Conservation (phyloP, 2,329 filamentous ascomycete species). For the Aureobasidium pullulans region DNA sequence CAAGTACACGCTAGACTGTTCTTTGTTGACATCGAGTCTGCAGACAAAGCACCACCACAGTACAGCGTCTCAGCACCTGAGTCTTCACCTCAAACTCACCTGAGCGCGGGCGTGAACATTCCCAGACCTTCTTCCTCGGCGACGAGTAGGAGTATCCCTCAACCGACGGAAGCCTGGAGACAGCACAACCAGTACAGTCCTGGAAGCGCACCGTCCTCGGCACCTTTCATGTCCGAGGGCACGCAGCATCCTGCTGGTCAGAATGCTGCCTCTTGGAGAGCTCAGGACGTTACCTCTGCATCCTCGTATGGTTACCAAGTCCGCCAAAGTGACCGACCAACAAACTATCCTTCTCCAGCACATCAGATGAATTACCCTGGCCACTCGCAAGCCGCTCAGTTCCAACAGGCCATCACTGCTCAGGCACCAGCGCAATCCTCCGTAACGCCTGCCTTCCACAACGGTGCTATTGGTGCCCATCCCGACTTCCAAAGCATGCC, state of each 20-base stretch:
- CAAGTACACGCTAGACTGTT: no score
- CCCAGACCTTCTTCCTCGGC: slow-evolving; percentile 11
- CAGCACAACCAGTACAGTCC: slow-evolving; percentile 9
- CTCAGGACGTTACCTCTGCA: not conserved
- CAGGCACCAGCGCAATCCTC: not conserved
- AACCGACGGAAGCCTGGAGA: slow-evolving; percentile 9
- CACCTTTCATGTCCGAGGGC: not conserved
- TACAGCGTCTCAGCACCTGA: slow-evolving; percentile 1
- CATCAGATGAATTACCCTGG: not conserved
- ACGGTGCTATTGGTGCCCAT: not conserved
- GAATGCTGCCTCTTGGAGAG: slow-evolving; percentile 5
- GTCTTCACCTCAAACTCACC: slow-evolving; percentile 1
- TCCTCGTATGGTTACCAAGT: slow-evolving; percentile 5
- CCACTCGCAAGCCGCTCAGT: slow-evolving; percentile 8
- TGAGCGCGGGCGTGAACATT: slow-evolving; percentile 2
- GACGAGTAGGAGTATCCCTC: not conserved
- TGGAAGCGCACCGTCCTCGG: not conserved
- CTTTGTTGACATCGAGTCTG: not conserved
- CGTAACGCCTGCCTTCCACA: slow-evolving; percentile 5
- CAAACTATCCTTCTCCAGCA: not conserved
- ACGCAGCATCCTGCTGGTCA: not conserved
- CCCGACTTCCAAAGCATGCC: slow-evolving; percentile 10
- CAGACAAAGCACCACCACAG: slow-evolving; percentile 13
- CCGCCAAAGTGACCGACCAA: not conserved
- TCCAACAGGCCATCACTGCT: slow-evolving; percentile 5